Base-by-base conservation (phyloP, 2,329 filamentous ascomycete species). In the Verticillium nubilum region DNA sequence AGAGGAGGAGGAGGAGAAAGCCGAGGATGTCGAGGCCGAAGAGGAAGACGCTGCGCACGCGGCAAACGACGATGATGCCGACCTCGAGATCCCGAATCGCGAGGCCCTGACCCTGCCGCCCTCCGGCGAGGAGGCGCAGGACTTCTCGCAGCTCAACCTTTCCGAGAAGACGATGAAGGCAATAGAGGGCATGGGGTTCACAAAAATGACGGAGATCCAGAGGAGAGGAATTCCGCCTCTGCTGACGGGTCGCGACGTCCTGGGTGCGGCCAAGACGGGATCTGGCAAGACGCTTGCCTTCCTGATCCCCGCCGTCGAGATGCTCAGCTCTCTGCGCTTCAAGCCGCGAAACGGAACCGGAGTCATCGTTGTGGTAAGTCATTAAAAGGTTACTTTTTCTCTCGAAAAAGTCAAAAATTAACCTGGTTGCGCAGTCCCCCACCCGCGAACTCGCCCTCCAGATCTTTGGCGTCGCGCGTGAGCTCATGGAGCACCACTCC, bases 231-330 rank as follows among this genome's bases (percentile, higher is more conserved):
- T 98, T 59, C 93, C 94, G 4, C 92, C 93, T 23, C 80, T 96
- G 54, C 80, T 98, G 61, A 92, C 93, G 50, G 95, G 95, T 64
- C 88, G 90, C 71, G 94, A 98, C 77, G 91, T 98, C 25, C 84
- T 99, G 52, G 95, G 95, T 68, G 94, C 94, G 31, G 95, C 95
- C 56, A 98, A 98, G 81, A 97, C 93, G 3, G 93, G 93, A 52
- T 96, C 91, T 25, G 95, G 95, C 72, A 99, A 99, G 80, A 99
- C 95, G 1, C 77, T 98, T 62, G 89, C 94, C 3, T 99, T 99
- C 77, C 80, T 99, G 62, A 93, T 98, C 60, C 95, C 95, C 19
- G 93, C 93, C 2, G 83, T 98, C 42, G 95, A 98, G 77, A 96
- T 97, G 87, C 83, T 99, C 62, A 87, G 88, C 70, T 87, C 92